Base-by-base conservation (phyloP, 2,329 filamentous ascomycete species). In the Colletotrichum sp. region DNA sequence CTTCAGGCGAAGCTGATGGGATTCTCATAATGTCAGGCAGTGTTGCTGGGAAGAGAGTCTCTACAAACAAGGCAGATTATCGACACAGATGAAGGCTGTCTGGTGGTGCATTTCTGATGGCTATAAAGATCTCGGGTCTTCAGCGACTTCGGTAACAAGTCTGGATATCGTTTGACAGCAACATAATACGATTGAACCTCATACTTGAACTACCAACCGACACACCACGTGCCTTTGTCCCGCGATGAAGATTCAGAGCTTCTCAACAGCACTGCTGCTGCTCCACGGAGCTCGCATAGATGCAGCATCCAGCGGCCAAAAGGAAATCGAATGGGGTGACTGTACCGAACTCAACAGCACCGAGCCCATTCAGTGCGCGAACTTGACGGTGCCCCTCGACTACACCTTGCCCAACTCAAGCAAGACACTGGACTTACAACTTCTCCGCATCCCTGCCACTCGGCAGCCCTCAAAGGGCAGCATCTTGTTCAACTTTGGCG, bases 371-470 rank as follows among this genome's bases (percentile, higher is more conserved):
- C 78, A 84, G 15, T 87, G 86, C 75, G 83, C 81, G 7, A 83
- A 75, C n/a, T 74, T 87, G 19, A 64, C 77, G 0, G 86, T 87
- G 0, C 86, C 86, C 4, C 81, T 87, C 5, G 86, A 87, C 76
- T 87, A 88, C 66, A 82, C 82, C 1, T 65, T 80, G 8, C n/a
- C 59, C 2, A 68, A 79, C 32, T 80, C 78, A 9, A 78, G 73
- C 25, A 72, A 81, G 44, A 83, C 71, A 2, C 34, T 78, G 13
- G 30, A 70, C 2, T 64, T 78, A 5, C 61, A 70, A 5, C 25
- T 78, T 19, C 55, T 75, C 15, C 67, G 63, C 4, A 55, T 77
- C 36, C 69, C 72, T 4, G 76, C 78, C 1, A 48, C 74, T 4
- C 77, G 77, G 25, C 68, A 77, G 48, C 79, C 79, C 5, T 77